phyloP scores from a whole-genome alignment of 2,329 filamentous ascomycete species.

The Colletotrichum higginsianum region DNA sequence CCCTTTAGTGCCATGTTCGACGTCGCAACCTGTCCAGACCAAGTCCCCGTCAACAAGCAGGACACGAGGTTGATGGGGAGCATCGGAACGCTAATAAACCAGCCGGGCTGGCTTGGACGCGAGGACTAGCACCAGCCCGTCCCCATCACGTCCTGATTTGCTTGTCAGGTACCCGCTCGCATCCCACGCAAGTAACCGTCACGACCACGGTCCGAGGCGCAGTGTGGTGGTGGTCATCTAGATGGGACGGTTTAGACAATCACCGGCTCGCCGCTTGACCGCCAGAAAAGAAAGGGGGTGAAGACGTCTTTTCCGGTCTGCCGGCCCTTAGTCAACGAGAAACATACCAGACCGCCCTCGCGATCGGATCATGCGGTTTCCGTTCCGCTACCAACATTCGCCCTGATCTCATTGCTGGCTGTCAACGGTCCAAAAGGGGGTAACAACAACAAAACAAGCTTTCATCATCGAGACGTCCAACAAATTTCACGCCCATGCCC shows the following conservation, averaged over 20 bases:
- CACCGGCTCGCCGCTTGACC: slow-evolving; percentile 2
- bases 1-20: not conserved
- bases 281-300: not conserved
- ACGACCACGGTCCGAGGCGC: not conserved
- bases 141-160: not conserved
- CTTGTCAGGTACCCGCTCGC: slow-evolving; percentile 32
- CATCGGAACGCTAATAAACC: not conserved
- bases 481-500: slow-evolving; percentile 8
- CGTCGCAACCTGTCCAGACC: slow-evolving; percentile 6
- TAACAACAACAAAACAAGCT: slow-evolving; percentile 35
- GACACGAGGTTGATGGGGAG: not conserved
- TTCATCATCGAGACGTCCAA: slow-evolving; percentile 11
- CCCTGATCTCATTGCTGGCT: slow-evolving; percentile 23
- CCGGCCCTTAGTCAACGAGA: not conserved
- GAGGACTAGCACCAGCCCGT: slow-evolving; percentile 24
- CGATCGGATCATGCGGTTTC: not conserved
- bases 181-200: slow-evolving; percentile 20
- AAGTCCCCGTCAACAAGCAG: slow-evolving; percentile 2
- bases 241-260: slow-evolving; percentile 20
- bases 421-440: slow-evolving; percentile 9
- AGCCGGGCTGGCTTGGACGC: not conserved
- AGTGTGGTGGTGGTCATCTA: not conserved
- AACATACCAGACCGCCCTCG: not conserved
- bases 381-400: slow-evolving; percentile 5
- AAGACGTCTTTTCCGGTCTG: not conserved